Evolutionary conservation across 305 asterid species (phyloP).

Genomic region (Fraxinus latifolia): DNA sequence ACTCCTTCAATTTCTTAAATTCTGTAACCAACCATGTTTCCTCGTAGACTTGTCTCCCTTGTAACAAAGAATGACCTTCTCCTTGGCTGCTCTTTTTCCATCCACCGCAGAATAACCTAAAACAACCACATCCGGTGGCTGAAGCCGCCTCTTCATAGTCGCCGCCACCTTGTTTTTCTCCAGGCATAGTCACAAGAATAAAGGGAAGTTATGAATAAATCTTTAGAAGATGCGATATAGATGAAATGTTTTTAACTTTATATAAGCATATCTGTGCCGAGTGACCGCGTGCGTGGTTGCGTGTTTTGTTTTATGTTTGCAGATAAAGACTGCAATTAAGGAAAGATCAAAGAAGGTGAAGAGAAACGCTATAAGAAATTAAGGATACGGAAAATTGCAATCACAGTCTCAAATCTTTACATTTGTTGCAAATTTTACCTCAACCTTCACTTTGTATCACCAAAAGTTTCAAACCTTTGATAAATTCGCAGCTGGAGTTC

Average conservation of each 20-base stretch:
- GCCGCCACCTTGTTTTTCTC: slow-evolving; percentile 10
- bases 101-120: slow-evolving; percentile 40
- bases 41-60: slow-evolving; percentile 15
- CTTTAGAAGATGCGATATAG: not conserved
- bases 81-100: slow-evolving; percentile 19
- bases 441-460: too few relatives aligned
- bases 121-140: slow-evolving; percentile 37
- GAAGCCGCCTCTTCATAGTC: slow-evolving; percentile 13
- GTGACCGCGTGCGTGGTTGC: slow-evolving; percentile 23
- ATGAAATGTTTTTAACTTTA: not conserved
- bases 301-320: slow-evolving; percentile 21
- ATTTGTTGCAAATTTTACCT: too few relatives aligned
- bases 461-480: too few relatives aligned
- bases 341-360: slow-evolving; percentile 22
- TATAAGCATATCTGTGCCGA: not conserved
- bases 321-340: not conserved
- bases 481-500: too few relatives aligned
- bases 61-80: slow-evolving; percentile 28
- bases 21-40: slow-evolving; percentile 37
- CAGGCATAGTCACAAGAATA: not conserved
- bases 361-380: not conserved
- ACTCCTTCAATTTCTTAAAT: slow-evolving; percentile 43
- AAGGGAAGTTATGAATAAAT: not conserved
- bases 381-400: too few relatives aligned
- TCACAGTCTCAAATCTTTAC: too few relatives aligned